Conservation (phyloP, 805 yeast species). For the Schwanniomyces vanrijiae region DNA sequence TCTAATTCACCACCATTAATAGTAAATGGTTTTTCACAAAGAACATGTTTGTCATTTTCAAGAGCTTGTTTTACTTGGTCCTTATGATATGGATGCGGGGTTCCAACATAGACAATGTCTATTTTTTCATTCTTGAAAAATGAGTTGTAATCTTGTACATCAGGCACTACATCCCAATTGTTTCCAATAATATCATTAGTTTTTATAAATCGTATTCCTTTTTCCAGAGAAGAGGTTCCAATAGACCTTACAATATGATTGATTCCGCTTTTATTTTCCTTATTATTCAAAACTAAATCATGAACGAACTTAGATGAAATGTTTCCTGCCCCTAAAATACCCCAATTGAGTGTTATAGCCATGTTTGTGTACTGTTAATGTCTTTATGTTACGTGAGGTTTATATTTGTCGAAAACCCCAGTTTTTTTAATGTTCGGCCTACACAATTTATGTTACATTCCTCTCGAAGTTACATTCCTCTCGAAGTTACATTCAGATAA, state of each 20-base stretch:
- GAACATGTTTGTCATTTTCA: slow-evolving; percentile 46
- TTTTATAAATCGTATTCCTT: slow-evolving; percentile 34
- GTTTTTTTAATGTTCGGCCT: not conserved
- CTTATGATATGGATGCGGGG: slow-evolving; percentile 54
- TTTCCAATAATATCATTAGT: slow-evolving; percentile 13
- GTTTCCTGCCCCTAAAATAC: slow-evolving; percentile 50
- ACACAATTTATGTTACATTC: slow-evolving; percentile 1
- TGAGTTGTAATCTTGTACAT: slow-evolving; percentile 39
- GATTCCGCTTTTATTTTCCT: slow-evolving; percentile 18
- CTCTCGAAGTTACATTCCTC: not conserved
- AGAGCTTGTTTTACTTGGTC: slow-evolving; percentile 45
- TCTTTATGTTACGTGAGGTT: not conserved
- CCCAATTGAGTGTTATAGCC: slow-evolving; percentile 36
- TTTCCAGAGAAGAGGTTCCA: slow-evolving; percentile 36
- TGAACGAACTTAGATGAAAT: slow-evolving; percentile 45
- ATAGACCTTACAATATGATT: slow-evolving; percentile 37
- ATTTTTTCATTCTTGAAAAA: slow-evolving; percentile 43
- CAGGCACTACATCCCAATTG: slow-evolving; percentile 27
- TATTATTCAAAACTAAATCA: slow-evolving; percentile 34
- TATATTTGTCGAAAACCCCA: not conserved
- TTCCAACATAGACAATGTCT: slow-evolving; percentile 53
- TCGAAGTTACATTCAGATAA: not conserved
- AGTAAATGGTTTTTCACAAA: slow-evolving; percentile 57
- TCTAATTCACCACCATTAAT: slow-evolving; percentile 46
- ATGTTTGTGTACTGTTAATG: not conserved